These are phyloP conservation scores for Cryptosporidium bovis DNA, from an alignment of 169 alveolate genomes.

Conservation along the genomic window DNA sequence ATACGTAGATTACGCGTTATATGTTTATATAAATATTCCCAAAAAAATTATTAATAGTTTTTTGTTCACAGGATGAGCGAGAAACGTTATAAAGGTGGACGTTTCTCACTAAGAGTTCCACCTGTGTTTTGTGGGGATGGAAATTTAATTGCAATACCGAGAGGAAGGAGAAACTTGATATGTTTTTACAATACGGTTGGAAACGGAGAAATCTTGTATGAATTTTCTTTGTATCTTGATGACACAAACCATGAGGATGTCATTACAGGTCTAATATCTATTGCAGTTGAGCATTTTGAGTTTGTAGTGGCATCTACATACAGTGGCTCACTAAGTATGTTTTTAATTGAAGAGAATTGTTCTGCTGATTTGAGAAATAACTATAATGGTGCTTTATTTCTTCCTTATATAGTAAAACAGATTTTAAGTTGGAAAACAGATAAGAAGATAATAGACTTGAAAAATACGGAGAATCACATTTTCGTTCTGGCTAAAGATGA, in stretches of 20 bases:
- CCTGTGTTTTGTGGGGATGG: constrained; percentile 67
- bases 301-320: constrained; percentile 8
- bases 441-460: constrained; percentile 12
- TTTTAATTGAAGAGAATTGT: background rate
- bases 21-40: too few species aligned
- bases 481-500: background rate
- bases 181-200: constrained; percentile 49
- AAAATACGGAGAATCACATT: constrained; percentile 4
- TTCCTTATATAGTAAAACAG: background rate
- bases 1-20: too few species aligned
- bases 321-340: constrained; percentile 8
- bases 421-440: background rate
- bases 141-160: constrained; percentile 30
- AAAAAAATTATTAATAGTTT: too few species aligned
- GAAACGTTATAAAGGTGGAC: constrained; percentile 34
- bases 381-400: background rate
- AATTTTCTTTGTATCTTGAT: background rate
- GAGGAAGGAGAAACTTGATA: constrained; percentile 31
- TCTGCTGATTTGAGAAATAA: background rate
- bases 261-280: background rate
- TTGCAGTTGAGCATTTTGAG: background rate
- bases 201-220: background rate
- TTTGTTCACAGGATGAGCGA: too few species aligned
- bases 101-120: constrained; percentile 59
- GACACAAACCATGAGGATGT: background rate